Evolutionary conservation across 2,329 filamentous ascomycete species (phyloP), one percentile per base, ranked within the genome.

Genomic region (Truncatella angustata): DNA sequence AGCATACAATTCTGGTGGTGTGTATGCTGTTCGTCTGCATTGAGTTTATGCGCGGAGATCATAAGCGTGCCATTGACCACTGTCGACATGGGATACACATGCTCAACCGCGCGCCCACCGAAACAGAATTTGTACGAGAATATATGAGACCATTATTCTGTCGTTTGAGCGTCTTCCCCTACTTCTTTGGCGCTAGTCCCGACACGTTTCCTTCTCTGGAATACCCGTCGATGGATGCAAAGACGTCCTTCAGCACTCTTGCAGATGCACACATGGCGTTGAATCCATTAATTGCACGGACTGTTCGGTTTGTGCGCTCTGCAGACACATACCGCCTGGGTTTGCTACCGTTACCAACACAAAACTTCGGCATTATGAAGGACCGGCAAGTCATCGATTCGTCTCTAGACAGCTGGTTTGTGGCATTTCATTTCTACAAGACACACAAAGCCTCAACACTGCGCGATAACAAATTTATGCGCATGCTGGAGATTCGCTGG

Each of bases 1-100:
- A 54, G 26, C 42, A 53, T 30, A 18, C 46, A 0, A 40, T 49
- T 12, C 30, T 48, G 2, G 52, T 54, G 10, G 20, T 57, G 6
- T 53, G 53, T 3, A 44, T 79, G 1, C 63, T 81, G 20, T 79
- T 81, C 55, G 75, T 78, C 21, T 79, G 77, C 57, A 73, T 81
- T 45, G 80, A 82, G 61, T 78, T 79, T 57, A 67, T 82, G 53
- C 76, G 77, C 30, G 74, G 76, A 34, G 74, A 81, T 52, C 73
- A 75, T 39, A 61, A 63, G 4, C 71, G 72, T 9, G 75, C 78
- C 2, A 62, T 72, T 18, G 60, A 61, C 9, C 72, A 75, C 47
- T 64, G 61, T 28, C 58, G 63, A 2, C 62, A 65, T 52, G 59
- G 58, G 2, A 56, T 57, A 28, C 51, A 42, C 6, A 59, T 66